These are phyloP conservation scores for Mrakia gelida DNA, from an alignment of 768 basidiomycete species.

Conservation along the genomic window DNA sequence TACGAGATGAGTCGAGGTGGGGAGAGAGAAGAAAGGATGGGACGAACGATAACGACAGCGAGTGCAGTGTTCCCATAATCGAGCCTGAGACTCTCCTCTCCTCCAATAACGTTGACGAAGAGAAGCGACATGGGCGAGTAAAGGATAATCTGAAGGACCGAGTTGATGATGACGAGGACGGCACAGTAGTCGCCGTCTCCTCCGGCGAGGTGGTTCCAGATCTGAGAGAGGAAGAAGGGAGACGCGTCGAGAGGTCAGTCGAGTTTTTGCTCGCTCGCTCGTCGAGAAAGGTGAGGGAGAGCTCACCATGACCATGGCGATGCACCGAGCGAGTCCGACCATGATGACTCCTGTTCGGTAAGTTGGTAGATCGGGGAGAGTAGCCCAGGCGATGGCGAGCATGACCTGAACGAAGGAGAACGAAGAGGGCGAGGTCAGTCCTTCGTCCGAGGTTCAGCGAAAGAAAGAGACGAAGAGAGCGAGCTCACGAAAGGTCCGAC, in stretches of 20 bases:
- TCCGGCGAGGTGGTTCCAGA: slow-evolving; percentile 71
- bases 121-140: slow-evolving; percentile 70
- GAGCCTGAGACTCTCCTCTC: slow-evolving; percentile 50
- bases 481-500: slow-evolving; percentile 58
- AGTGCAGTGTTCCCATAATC: slow-evolving; percentile 50
- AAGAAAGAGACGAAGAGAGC: no score
- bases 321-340: slow-evolving; percentile 59
- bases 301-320: slow-evolving; percentile 46
- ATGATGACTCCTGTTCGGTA: slow-evolving; percentile 77
- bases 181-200: slow-evolving; percentile 65
- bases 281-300: background rate
- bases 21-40: background rate
- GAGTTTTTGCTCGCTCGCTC: no score
- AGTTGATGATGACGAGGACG: slow-evolving; percentile 74
- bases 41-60: slow-evolving; percentile 38
- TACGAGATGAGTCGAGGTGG: no score
- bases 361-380: slow-evolving; percentile 62
- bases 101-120: slow-evolving; percentile 68
- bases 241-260: slow-evolving; percentile 6
- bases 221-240: slow-evolving; percentile 38
- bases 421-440: background rate
- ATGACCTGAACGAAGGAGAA: slow-evolving; percentile 50
- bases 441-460: no score
- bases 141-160: slow-evolving; percentile 68
- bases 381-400: slow-evolving; percentile 81